These are phyloP conservation scores for Lepidopterella palustris DNA, from an alignment of 495 filamentous ascomycete genomes.

Conservation along the genomic window DNA sequence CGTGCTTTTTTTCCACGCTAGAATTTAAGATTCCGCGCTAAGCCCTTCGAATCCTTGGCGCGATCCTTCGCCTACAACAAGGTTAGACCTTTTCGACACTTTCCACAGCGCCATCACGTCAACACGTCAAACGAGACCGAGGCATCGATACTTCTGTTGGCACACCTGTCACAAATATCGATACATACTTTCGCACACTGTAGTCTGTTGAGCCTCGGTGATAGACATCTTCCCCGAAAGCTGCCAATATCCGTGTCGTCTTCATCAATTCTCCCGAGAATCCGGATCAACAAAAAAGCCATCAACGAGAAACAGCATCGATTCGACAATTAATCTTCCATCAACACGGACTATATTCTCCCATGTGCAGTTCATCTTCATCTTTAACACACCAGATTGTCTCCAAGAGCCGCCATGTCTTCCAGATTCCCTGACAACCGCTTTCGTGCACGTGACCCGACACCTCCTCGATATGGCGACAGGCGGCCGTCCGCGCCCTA, in stretches of 20 bases:
- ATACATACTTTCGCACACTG: too few species aligned
- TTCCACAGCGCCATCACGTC: neutral
- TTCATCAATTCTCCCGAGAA: too few species aligned
- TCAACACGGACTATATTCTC: neutral
- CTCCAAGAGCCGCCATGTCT: conserved; percentile 13
- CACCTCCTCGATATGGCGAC: conserved; percentile 19
- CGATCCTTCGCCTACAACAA: neutral
- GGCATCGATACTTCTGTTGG: too few species aligned
- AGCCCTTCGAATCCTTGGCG: neutral
- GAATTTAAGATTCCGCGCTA: neutral
- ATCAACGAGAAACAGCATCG: too few species aligned
- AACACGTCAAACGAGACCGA: too few species aligned
- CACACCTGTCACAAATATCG: too few species aligned
- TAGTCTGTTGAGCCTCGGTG: too few species aligned
- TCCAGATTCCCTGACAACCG: conserved; percentile 23
- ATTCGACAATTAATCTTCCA: too few species aligned
- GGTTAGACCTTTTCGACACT: neutral
- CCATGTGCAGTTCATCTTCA: conserved; percentile 10
- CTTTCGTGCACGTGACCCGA: conserved; percentile 19
- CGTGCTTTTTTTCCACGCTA: neutral
- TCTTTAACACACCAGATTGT: neutral
- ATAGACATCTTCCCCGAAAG: too few species aligned
- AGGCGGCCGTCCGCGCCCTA: conserved; percentile 18
- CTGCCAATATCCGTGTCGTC: too few species aligned
- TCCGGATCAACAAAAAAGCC: too few species aligned